Base-by-base conservation (phyloP, 2,329 filamentous ascomycete genomes). In the Penicillium digitatum region DNA sequence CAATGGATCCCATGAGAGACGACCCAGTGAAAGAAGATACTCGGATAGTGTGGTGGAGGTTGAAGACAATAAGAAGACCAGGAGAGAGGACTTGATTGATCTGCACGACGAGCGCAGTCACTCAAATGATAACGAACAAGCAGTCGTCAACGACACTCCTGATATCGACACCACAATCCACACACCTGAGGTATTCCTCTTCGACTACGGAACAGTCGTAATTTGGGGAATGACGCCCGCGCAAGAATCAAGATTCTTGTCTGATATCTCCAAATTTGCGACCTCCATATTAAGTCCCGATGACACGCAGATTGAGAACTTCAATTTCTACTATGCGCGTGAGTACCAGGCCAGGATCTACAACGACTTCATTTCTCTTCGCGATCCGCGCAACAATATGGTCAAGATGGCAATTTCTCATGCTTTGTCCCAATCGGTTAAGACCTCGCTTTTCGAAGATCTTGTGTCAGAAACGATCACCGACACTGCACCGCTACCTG, bases 311-410 rank as follows among this genome's bases (percentile, higher is more conserved):
- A 90, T 91, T 44, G 94, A 99, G 74, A 90, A 93, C 68, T 99
- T 99, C 81, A 99, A 99, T 73, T 99, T 97, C 74, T 99, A 99
- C 79, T 97, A 99, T 77, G 97, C 94, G 3, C 84, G 89, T 66
- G 93, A 97, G 71, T 99, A 99, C 72, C 95, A 99, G 75, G 90
- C 94, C 22, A 87, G 94, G 48, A 99, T 99, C 73, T 99, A 99
- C 82, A 99, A 99, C 74, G 94, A 99, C 75, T 99, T 99, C 67
- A 99, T 99, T 74, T 94, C 90, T 2, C 76, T 99, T 57, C 83
- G 92, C 46, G 93, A 97, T 67, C 96, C 95, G 75, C 87, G 87
- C 68, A 96, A 95, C 74, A 95, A 97, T 77, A 97, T 97, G 94
- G 95, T 88, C 63, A 97, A 97, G 77, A 80, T 97, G 35, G 91